phyloP scores from a whole-genome alignment of 108 stramenopile species.

The Nitzschia sp. region DNA sequence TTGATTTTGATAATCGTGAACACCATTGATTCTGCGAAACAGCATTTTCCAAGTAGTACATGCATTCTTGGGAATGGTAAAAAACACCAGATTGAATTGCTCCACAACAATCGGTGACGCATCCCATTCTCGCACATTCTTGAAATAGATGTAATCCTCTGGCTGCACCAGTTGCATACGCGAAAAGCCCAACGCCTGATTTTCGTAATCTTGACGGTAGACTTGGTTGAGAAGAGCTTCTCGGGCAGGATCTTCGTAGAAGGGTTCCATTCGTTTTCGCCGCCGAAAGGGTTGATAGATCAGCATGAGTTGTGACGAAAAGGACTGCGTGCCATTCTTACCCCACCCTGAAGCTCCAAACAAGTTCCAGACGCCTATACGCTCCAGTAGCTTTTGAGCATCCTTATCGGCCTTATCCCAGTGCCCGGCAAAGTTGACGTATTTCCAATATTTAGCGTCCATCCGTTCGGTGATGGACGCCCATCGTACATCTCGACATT shows the following conservation, averaged over 20 bases:
- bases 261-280: neutral
- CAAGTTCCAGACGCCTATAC: conserved; percentile 39
- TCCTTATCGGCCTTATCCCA: conserved; percentile 32
- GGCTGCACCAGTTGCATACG: conserved; percentile 1
- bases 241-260: neutral
- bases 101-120: conserved; percentile 49
- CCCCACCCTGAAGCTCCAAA: conserved; percentile 44
- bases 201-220: neutral
- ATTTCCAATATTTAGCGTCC: conserved; percentile 30
- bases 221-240: neutral
- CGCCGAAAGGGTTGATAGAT: neutral
- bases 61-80: conserved; percentile 53
- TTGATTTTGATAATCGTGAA: conserved; percentile 27
- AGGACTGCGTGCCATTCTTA: conserved; percentile 8
- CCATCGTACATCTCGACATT: conserved; percentile 46
- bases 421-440: conserved; percentile 44
- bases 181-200: neutral
- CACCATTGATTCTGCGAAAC: conserved; percentile 51
- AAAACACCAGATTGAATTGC: conserved; percentile 54
- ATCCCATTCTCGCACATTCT: conserved; percentile 26
- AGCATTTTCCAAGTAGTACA: conserved; percentile 50
- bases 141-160: conserved; percentile 15
- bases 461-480: conserved; percentile 23
- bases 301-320: neutral
- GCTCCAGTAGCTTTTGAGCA: conserved; percentile 22